A percentile compares a stretch with the other conserved stretches of the same genome.
phyloP scores from a whole-genome alignment of 164 flowering plant species.

The Dillenia suffruticosa region DNA sequence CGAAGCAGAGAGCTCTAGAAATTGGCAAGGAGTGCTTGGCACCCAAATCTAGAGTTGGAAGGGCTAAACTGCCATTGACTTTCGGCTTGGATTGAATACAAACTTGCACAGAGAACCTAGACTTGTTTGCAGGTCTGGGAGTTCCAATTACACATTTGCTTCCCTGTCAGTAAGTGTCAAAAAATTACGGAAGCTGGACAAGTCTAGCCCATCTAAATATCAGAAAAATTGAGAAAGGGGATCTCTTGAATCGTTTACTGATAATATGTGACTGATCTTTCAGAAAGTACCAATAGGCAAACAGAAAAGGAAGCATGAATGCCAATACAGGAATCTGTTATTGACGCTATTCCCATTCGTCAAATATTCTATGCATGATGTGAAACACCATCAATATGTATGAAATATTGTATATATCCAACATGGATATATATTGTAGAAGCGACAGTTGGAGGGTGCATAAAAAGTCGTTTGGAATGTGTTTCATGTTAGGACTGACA shows the following conservation, averaged over 20 bases:
- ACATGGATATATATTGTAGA: no score
- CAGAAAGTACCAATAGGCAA: background rate
- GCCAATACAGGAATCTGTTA: background rate
- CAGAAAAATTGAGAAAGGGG: constrained; percentile 1
- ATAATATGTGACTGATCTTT: no score
- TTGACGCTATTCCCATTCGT: background rate
- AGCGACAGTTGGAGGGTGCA: no score
- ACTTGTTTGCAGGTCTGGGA: constrained; percentile 32
- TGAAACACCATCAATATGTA: no score
- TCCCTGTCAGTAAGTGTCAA: constrained; percentile 48
- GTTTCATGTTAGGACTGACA: no score
- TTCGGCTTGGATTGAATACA: constrained; percentile 19
- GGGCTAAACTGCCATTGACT: constrained; percentile 25
- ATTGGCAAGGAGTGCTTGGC: constrained; percentile 21
- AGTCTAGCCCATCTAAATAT: constrained; percentile 10
- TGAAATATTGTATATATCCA: no score
- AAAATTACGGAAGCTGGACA: constrained; percentile 22
- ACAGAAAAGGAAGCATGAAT: background rate
- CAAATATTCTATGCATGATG: no score
- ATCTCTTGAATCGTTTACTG: background rate
- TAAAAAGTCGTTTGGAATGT: no score
- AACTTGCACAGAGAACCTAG: constrained; percentile 36
- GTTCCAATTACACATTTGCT: constrained; percentile 52
- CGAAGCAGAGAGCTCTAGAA: constrained; percentile 33
- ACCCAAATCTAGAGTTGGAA: constrained; percentile 19